phyloP scores from a whole-genome alignment of 441 rosid genomes.

The California macrophylla region DNA sequence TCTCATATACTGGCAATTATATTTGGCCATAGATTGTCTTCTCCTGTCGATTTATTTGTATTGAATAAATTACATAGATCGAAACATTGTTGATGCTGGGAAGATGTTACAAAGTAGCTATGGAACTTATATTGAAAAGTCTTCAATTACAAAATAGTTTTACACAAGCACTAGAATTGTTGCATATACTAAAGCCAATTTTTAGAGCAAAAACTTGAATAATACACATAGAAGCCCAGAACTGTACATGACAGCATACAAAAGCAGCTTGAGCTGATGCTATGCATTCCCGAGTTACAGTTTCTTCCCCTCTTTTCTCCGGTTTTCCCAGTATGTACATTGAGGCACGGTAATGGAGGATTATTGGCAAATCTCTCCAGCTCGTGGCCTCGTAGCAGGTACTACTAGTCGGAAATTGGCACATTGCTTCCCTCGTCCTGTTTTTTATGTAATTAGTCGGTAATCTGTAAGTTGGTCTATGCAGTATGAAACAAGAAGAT shows the following conservation, averaged over 20 bases:
- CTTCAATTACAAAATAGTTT: not conserved
- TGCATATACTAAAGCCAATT: not conserved
- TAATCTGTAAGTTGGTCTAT: not conserved
- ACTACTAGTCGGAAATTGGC: not conserved
- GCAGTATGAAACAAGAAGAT: not conserved
- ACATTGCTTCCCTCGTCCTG: not conserved
- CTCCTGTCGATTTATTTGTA: not conserved
- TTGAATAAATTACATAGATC: too few species aligned
- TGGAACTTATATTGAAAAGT: not conserved
- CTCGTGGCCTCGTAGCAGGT: not conserved
- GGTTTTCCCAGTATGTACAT: conserved; percentile 15
- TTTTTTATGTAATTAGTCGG: not conserved
- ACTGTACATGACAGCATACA: conserved; percentile 17
- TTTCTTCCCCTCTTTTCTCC: not conserved
- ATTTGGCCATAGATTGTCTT: not conserved
- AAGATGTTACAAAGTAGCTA: not conserved
- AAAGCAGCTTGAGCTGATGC: conserved; percentile 11
- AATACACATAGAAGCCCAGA: conserved; percentile 7
- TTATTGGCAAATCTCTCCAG: conserved; percentile 13
- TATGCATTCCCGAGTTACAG: conserved; percentile 17
- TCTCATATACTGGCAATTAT: not conserved
- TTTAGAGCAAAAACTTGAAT: conserved; percentile 23
- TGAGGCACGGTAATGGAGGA: conserved; percentile 1
- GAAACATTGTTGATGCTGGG: not conserved
- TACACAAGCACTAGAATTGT: not conserved